Evolutionary conservation across 768 basidiomycete species (phyloP).

Genomic region (Gelatoporia subvermispora): DNA sequence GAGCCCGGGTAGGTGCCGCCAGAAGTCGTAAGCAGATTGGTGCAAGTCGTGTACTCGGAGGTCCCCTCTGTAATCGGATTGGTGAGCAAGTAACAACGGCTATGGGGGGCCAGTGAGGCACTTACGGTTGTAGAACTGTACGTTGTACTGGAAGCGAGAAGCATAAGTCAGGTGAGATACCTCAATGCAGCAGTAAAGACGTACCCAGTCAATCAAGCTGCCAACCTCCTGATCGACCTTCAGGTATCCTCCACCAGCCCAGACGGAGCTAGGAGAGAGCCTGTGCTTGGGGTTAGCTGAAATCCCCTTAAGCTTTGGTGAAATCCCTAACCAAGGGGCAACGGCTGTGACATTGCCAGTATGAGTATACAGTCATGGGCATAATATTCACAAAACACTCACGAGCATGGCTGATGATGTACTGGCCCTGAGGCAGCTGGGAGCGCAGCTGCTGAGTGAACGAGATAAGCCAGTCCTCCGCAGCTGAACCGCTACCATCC

Average conservation of each 20-base stretch:
- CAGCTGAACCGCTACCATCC: slow-evolving; percentile 26
- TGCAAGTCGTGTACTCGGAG: slow-evolving; percentile 34
- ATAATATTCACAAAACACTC: slow-evolving; percentile 8
- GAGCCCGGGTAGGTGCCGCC: slow-evolving; percentile 38
- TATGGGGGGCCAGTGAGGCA: background rate
- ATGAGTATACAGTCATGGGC: slow-evolving; percentile 12
- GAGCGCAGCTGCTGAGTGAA: slow-evolving; percentile 49
- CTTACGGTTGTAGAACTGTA: slow-evolving; percentile 36
- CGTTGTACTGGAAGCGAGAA: slow-evolving; percentile 13
- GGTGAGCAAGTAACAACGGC: background rate
- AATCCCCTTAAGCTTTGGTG: background rate
- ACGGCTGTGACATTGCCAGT: slow-evolving; percentile 28
- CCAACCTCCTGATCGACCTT: slow-evolving; percentile 50
- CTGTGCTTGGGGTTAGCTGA: slow-evolving; percentile 8
- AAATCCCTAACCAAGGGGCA: slow-evolving; percentile 41
- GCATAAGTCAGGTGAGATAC: background rate
- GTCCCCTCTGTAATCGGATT: slow-evolving; percentile 26
- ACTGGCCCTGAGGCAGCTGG: slow-evolving; percentile 42
- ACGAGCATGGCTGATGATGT: slow-evolving; percentile 55
- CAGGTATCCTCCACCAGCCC: slow-evolving; percentile 45
- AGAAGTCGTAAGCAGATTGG: slow-evolving; percentile 34
- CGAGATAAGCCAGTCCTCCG: slow-evolving; percentile 45
- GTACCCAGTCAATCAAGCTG: slow-evolving; percentile 56
- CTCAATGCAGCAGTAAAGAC: background rate
- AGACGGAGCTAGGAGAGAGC: slow-evolving; percentile 27